phyloP scores from a whole-genome alignment of 108 stramenopile species.

The Cylindrotheca fusiformis region DNA sequence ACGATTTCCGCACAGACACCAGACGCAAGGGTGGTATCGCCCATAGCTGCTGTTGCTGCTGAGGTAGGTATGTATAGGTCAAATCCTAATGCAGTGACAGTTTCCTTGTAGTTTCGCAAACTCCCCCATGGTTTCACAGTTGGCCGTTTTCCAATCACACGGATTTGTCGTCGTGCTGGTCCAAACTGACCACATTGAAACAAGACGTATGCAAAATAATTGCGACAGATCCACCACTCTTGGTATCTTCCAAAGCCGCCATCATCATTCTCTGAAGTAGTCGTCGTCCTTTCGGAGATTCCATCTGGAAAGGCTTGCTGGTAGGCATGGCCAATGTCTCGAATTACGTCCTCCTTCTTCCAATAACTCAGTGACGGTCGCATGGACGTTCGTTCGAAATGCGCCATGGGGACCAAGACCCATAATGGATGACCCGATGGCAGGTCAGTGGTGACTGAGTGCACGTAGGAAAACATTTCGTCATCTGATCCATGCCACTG shows the following conservation, averaged over 20 bases:
- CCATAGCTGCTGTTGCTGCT: too few species aligned
- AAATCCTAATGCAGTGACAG: slow-evolving; percentile 1
- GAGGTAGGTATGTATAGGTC: too few species aligned
- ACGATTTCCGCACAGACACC: too few species aligned
- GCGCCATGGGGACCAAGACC: slow-evolving; percentile 7
- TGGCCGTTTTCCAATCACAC: slow-evolving; percentile 5
- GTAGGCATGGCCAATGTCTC: not conserved
- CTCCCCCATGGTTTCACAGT: not conserved
- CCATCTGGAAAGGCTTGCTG: slow-evolving; percentile 5
- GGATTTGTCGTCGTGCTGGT: not conserved
- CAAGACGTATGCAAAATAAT: slow-evolving; percentile 1
- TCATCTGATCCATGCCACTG: slow-evolving; percentile 1
- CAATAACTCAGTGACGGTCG: not conserved
- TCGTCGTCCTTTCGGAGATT: not conserved
- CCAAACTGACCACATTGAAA: not conserved
- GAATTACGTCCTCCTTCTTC: not conserved
- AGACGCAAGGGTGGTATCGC: too few species aligned
- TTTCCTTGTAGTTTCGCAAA: not conserved
- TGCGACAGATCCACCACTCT: slow-evolving; percentile 6
- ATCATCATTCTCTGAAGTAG: not conserved
- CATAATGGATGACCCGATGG: slow-evolving; percentile 4
- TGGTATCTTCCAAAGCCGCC: not conserved
- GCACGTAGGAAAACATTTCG: not conserved
- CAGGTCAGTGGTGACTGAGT: not conserved
- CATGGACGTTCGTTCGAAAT: slow-evolving; percentile 4